These are phyloP conservation scores for Mimosa bimucronata DNA, from an alignment of 306 rosid species.

Conservation along the genomic window DNA sequence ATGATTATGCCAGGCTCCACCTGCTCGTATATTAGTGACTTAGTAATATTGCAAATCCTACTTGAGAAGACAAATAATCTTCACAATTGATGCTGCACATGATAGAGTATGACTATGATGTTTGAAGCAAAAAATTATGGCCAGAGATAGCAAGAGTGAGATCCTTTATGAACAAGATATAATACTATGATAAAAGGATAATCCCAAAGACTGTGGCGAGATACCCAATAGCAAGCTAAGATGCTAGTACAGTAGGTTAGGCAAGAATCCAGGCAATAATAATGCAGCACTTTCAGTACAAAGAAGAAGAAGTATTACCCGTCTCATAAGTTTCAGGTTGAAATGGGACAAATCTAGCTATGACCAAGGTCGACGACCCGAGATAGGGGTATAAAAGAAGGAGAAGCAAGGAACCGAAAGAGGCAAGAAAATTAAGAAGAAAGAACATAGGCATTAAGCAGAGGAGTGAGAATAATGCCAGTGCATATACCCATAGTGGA, in stretches of 20 bases:
- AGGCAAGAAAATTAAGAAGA: not conserved
- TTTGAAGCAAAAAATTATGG: not conserved
- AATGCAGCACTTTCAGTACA: too few relatives aligned
- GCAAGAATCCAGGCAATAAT: not conserved
- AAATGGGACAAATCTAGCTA: not conserved
- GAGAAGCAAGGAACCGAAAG: not conserved
- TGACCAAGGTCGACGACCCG: not conserved
- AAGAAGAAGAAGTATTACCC: not conserved
- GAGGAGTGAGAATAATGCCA: not conserved
- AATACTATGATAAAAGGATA: not conserved
- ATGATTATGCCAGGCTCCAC: not conserved
- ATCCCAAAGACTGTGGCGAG: not conserved
- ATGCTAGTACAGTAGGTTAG: not conserved
- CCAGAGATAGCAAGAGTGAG: not conserved
- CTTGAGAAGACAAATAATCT: not conserved
- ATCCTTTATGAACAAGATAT: not conserved
- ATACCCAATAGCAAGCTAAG: not conserved
- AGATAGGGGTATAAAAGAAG: not conserved
- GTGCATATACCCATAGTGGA: not conserved
- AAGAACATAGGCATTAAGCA: not conserved
- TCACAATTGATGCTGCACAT: not conserved
- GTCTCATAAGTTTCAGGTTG: not conserved
- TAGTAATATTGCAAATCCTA: not conserved
- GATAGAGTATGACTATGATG: not conserved
- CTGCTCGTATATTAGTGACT: not conserved